Evolutionary conservation across 139 green algal species (phyloP).

Genomic region (Chlamydomonas sphaeroides): DNA sequence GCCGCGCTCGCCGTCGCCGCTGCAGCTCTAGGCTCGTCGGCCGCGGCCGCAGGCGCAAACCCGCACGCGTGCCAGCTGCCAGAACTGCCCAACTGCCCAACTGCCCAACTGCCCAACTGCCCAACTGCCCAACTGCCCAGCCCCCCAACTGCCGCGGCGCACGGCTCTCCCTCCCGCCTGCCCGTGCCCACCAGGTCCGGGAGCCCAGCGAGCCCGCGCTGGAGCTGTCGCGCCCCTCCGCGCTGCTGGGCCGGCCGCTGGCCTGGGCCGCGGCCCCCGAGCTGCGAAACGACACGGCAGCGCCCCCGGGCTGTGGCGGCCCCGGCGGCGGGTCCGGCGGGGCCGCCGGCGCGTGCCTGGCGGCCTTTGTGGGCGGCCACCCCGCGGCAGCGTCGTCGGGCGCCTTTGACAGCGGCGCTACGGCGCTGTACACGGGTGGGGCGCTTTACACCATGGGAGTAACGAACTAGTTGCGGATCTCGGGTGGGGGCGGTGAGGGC

Average conservation of each 20-base stretch:
- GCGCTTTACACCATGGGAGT: too few species aligned
- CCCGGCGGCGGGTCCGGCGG: conserved; percentile 12
- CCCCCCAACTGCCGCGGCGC: too few species aligned
- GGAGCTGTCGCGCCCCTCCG: conserved; percentile 9
- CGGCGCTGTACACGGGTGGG: conserved; percentile 2
- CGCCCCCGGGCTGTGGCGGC: background rate
- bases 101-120: background rate
- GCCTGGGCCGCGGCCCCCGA: conserved; percentile 2
- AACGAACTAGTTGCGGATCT: too few species aligned
- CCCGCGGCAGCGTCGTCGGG: background rate
- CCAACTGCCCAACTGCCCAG: too few species aligned
- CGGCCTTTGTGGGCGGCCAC: conserved; percentile 36
- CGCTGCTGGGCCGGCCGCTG: background rate
- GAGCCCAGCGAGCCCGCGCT: conserved; percentile 36
- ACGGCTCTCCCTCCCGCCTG: too few species aligned
- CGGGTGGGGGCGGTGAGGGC: too few species aligned
- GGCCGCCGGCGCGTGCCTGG: conserved; percentile 1
- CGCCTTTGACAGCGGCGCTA: conserved; percentile 37
- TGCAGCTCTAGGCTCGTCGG: too few species aligned
- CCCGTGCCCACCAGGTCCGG: too few species aligned
- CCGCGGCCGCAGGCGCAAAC: too few species aligned
- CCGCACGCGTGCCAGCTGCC: conserved; percentile 39
- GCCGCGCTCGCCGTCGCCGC: too few species aligned
- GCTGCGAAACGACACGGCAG: conserved; percentile 5
- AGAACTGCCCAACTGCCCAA: background rate